Percentiles rank a stretch among this genome's conserved stretches.
phyloP scores from a whole-genome alignment of 768 basidiomycete genomes.

The Tylopilus sp. region DNA sequence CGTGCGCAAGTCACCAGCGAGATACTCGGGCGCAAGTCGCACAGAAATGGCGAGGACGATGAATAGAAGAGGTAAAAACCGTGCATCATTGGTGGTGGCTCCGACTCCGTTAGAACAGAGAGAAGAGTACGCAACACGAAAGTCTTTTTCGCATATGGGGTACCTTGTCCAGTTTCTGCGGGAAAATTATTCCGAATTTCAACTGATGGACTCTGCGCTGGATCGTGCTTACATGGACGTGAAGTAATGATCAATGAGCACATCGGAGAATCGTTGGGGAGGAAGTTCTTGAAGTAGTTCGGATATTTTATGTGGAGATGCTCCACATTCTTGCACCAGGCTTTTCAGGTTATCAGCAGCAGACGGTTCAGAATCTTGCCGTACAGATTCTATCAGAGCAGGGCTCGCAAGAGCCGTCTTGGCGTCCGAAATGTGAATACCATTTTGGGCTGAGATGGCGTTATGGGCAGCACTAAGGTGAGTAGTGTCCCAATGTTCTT shows the following conservation, averaged over 20 bases:
- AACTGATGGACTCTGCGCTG: background rate
- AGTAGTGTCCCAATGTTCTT: slow-evolving; percentile 26
- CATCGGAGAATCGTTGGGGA: slow-evolving; percentile 67
- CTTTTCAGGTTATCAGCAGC: slow-evolving; percentile 83
- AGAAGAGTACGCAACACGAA: slow-evolving; percentile 67
- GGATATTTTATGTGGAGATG: slow-evolving; percentile 84
- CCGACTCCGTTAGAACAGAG: slow-evolving; percentile 59
- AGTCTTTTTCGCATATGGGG: slow-evolving; percentile 82
- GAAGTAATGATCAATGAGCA: slow-evolving; percentile 83
- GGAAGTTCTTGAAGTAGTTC: slow-evolving; percentile 89
- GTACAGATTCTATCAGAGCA: slow-evolving; percentile 40
- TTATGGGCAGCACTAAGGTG: slow-evolving; percentile 14
- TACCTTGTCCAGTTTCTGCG: slow-evolving; percentile 90
- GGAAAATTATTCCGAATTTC: background rate
- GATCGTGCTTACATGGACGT: slow-evolving; percentile 52
- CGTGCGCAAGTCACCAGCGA: slow-evolving; percentile 75
- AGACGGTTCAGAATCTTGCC: slow-evolving; percentile 41
- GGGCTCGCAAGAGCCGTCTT: slow-evolving; percentile 28
- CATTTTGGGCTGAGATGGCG: slow-evolving; percentile 17
- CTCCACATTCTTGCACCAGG: slow-evolving; percentile 89
- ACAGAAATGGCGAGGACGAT: slow-evolving; percentile 88
- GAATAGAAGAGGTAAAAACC: slow-evolving; percentile 89
- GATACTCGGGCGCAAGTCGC: slow-evolving; percentile 78
- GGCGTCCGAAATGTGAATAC: slow-evolving; percentile 24
- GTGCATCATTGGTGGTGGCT: slow-evolving; percentile 71